Percentiles rank a stretch among this genome's conserved stretches.
Evolutionary conservation across 352 stramenopile species (phyloP).

Genomic region (Phytophthora pisi): DNA sequence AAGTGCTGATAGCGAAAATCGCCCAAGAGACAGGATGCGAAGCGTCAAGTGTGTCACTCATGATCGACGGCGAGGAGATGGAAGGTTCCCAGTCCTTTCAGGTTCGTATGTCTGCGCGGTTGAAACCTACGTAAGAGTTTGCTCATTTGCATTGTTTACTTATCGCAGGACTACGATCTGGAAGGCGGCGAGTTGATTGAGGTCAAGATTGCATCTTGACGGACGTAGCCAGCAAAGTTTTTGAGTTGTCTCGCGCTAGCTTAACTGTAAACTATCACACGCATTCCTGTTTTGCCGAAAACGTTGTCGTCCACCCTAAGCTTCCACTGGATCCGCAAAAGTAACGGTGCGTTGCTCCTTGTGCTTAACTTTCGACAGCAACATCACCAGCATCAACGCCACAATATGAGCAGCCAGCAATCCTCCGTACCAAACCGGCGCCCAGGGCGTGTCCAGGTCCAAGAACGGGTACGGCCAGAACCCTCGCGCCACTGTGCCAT

Average conservation of each 20-base stretch:
- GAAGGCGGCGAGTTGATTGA: conserved; percentile 75
- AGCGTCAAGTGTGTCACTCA: conserved; percentile 40
- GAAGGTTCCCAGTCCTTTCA: conserved; percentile 41
- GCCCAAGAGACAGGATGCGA: conserved; percentile 30
- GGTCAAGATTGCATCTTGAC: conserved; percentile 50
- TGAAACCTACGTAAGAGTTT: background rate
- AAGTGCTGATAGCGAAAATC: conserved; percentile 43
- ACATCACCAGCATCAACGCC: conserved; percentile 44
- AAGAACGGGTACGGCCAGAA: conserved; percentile 89
- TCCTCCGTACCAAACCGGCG: conserved; percentile 73
- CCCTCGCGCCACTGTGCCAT: conserved; percentile 62
- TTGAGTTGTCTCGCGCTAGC: conserved; percentile 3
- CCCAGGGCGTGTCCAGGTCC: conserved; percentile 69
- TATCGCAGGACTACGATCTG: conserved; percentile 59
- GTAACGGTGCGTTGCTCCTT: conserved; percentile 13
- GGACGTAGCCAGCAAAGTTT: conserved; percentile 6
- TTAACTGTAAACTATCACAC: conserved; percentile 25
- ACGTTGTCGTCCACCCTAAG: background rate
- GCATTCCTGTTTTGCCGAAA: background rate
- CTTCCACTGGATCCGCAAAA: conserved; percentile 11
- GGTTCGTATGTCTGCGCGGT: conserved; percentile 30
- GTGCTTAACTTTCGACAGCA: conserved; percentile 57
- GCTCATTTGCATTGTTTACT: conserved; percentile 10
- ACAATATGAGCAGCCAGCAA: conserved; percentile 57
- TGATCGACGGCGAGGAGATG: conserved; percentile 66